Evolutionary conservation across 2,329 filamentous ascomycete species (phyloP), one percentile per base, ranked within the genome.

Genomic region (Pseudogymnoascus sp.): DNA sequence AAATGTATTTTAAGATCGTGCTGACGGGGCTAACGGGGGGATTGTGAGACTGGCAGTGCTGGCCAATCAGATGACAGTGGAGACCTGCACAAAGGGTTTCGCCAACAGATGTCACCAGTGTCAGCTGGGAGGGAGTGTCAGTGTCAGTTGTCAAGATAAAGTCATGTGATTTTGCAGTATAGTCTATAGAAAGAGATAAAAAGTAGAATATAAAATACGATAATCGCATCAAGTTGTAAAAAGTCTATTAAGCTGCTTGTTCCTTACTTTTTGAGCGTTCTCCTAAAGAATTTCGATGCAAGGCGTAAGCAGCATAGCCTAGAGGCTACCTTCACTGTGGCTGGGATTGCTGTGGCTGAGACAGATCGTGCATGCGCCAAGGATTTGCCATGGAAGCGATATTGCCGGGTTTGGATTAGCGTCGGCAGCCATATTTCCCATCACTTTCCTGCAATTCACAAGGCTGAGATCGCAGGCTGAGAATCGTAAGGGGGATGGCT

Each of bases 1-100:
- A 15, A 55, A 55, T 55, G 45, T 55, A 55, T 55, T 55, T 55
- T 55, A 55, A 33, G 45, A 55, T 31, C 45, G 29, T 5, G 48
- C 48, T 55, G 48, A 55, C 29, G 29, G 15, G 48, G 45, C 45
- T 52, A 52, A 52, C 21, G 27, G 45, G 7, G 13, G 27, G 29
- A 55, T 18, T 33, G 29, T 48, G n/a, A 48, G 48, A 55, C 48
- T 21, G 18, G 45, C 31, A 10, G 48, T 55, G 29, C n/a, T 33
- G 27, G 48, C 48, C 48, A 55, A 55, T 55, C 48, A 55, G 48
- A 55, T 1, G 48, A 15, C 2, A 55, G 48, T 55, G 48, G 48
- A 55, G 48, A 2, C 13, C 48, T 55, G 48, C 48, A 55, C 48
- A 33, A 55, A 55, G 48, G 48, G 48, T 55, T 55, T 33, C 29